These are phyloP conservation scores for Hypoxylon sp. DNA, from an alignment of 2,329 filamentous ascomycete genomes.

Conservation along the genomic window DNA sequence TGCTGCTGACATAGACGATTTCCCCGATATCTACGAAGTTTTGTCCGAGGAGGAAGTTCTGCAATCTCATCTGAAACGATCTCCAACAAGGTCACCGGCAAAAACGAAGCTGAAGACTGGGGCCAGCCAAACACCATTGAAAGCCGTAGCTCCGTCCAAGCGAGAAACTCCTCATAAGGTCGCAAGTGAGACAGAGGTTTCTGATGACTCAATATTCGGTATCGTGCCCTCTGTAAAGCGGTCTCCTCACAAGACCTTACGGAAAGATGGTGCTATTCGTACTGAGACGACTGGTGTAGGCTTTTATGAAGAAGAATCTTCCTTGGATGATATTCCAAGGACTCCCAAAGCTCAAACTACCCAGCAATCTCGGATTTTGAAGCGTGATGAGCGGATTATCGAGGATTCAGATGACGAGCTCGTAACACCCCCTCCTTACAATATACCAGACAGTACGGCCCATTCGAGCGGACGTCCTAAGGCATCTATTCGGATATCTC, in stretches of 20 bases:
- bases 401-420: constrained; percentile 72
- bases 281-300: constrained; percentile 22
- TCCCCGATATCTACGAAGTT: constrained; percentile 68
- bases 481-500: constrained; percentile 33
- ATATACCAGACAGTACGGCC: constrained; percentile 53
- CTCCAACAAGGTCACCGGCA: constrained; percentile 56
- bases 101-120: constrained; percentile 49
- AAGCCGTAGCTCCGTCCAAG: constrained; percentile 19
- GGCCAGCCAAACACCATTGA: constrained; percentile 42
- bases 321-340: constrained; percentile 39
- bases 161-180: constrained; percentile 23
- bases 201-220: constrained; percentile 29
- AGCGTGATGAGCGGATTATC: constrained; percentile 60
- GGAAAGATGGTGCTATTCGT: constrained; percentile 37
- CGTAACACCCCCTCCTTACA: constrained; percentile 58
- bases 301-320: constrained; percentile 38
- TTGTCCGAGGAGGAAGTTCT: constrained; percentile 52
- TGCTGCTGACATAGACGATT: constrained; percentile 59
- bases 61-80: constrained; percentile 55
- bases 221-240: constrained; percentile 37
- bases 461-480: constrained; percentile 44
- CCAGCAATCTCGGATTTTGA: constrained; percentile 42
- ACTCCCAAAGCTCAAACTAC: constrained; percentile 43
- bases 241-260: constrained; percentile 49
- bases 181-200: constrained; percentile 27